Percentiles rank a stretch among this genome's conserved stretches.
These are phyloP conservation scores for Zopfochytrium polystomum DNA, from an alignment of 371 early-diverging fungal genomes.

Conservation along the genomic window DNA sequence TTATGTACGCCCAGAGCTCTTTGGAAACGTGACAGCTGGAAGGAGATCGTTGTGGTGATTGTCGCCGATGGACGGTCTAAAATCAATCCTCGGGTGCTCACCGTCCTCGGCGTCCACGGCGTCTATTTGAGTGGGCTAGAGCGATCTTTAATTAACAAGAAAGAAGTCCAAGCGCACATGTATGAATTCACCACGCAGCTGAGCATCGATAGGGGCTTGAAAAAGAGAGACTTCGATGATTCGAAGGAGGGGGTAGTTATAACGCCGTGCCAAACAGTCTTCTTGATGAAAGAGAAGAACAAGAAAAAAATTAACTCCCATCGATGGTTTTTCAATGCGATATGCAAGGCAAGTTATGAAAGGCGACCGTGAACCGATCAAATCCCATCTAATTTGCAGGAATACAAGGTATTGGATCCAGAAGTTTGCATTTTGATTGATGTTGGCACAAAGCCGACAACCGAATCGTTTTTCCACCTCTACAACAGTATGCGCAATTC, in stretches of 20 bases:
- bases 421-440: conserved; percentile 63
- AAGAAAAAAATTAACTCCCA: conserved; percentile 87
- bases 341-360: conserved; percentile 37
- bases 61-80: conserved; percentile 74
- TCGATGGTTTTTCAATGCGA: conserved; percentile 83
- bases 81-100: conserved; percentile 58
- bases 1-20: conserved; percentile 70
- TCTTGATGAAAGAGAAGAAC: conserved; percentile 76
- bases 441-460: conserved; percentile 88
- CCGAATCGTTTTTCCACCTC: conserved; percentile 78
- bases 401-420: conserved; percentile 26
- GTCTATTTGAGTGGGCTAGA: conserved; percentile 65
- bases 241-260: conserved; percentile 21
- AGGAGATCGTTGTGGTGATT: conserved; percentile 78
- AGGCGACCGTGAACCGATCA: not conserved
- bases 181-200: conserved; percentile 51
- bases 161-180: conserved; percentile 40
- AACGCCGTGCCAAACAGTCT: conserved; percentile 29
- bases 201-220: conserved; percentile 45
- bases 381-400: not conserved
- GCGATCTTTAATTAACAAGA: conserved; percentile 41
- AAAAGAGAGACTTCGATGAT: conserved; percentile 12
- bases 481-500: conserved; percentile 59
- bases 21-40: conserved; percentile 85
- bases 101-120: conserved; percentile 37